Conservation (phyloP, 2,329 filamentous ascomycete species). For the Bertia moriformis region DNA sequence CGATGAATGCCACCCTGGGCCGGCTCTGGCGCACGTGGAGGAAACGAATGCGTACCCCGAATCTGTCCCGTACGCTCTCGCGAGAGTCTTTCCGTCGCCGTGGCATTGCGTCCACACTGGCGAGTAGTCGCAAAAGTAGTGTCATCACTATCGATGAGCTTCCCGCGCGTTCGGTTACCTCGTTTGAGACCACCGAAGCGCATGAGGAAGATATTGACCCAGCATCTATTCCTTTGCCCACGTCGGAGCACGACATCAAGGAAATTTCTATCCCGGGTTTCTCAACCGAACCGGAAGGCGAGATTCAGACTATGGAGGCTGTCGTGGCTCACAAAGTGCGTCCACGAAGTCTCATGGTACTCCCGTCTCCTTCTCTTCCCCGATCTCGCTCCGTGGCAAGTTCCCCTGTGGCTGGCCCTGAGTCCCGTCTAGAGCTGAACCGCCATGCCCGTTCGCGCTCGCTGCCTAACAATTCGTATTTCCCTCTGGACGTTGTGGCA, state of each 20-base stretch:
- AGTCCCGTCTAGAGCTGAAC: conserved; percentile 5
- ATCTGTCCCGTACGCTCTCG: conserved; percentile 17
- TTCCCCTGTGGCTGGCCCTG: conserved; percentile 3
- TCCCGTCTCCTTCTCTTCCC: conserved; percentile 17
- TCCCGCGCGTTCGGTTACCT: conserved; percentile 1
- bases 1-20: conserved; percentile 43
- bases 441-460: conserved; percentile 13
- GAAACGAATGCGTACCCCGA: conserved; percentile 26
- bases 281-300: conserved; percentile 20
- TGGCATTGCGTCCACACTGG: conserved; percentile 3
- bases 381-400: no score
- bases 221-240: conserved; percentile 13
- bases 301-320: conserved; percentile 7
- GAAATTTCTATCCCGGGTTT: conserved; percentile 10
- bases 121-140: conserved; percentile 19
- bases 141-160: conserved; percentile 16
- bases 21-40: conserved; percentile 54
- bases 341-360: conserved; percentile 14
- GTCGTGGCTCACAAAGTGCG: conserved; percentile 19
- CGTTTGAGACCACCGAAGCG: conserved; percentile 5
- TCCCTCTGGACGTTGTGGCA: no score
- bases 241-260: conserved; percentile 8
- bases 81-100: conserved; percentile 10
- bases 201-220: conserved; percentile 14
- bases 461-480: conserved; percentile 15